phyloP scores from a whole-genome alignment of 306 rosid genomes.

The Prunus davidiana region DNA sequence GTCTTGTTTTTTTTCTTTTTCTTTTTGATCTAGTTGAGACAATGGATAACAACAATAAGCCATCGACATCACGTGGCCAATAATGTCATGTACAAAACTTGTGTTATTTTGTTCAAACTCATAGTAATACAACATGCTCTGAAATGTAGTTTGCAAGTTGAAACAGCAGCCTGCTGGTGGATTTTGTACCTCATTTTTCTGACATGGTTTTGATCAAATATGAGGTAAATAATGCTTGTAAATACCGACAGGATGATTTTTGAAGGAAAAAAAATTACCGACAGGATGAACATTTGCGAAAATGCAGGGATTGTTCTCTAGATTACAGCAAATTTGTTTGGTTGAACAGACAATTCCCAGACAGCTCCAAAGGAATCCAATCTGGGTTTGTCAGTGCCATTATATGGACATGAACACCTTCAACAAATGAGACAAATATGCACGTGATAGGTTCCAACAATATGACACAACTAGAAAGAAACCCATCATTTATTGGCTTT shows the following conservation, averaged over 20 bases:
- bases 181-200: background rate
- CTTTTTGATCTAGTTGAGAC: background rate
- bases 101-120: background rate
- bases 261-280: too few species aligned
- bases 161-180: background rate
- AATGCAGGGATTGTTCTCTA: background rate
- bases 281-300: too few species aligned
- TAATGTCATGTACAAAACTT: background rate
- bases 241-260: background rate
- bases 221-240: background rate
- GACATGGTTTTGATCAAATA: background rate
- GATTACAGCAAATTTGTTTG: background rate
- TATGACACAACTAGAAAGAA: too few species aligned
- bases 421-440: background rate
- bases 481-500: too few species aligned
- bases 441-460: background rate
- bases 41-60: conserved; percentile 7
- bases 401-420: background rate
- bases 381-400: background rate
- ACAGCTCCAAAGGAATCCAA: background rate
- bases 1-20: background rate
- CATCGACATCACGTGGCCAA: conserved; percentile 6
- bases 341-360: background rate
- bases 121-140: background rate
- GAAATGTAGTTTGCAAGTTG: background rate